A percentile compares a stretch with the other conserved stretches of the same genome.
Conservation (phyloP, 2,329 filamentous ascomycete genomes). For the Hysterium pulicare region DNA sequence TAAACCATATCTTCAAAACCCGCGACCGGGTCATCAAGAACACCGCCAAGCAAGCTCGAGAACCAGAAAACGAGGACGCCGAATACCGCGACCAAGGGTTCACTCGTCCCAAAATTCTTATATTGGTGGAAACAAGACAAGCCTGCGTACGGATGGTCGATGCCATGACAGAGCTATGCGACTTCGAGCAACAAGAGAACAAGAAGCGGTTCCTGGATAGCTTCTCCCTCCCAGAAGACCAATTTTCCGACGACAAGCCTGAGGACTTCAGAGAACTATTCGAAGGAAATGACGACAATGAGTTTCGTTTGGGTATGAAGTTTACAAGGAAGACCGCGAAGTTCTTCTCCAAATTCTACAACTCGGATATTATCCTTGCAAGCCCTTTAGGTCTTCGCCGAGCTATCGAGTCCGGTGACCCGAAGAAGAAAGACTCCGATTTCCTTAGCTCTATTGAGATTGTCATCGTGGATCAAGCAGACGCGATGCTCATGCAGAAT, state of each 20-base stretch:
- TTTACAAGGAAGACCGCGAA: slow-evolving; percentile 96
- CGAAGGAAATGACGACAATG: slow-evolving; percentile 92
- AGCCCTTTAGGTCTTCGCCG: slow-evolving; percentile 87
- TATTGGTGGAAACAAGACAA: slow-evolving; percentile 84
- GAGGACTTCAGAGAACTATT: slow-evolving; percentile 88
- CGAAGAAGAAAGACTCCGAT: slow-evolving; percentile 71
- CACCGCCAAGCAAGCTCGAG: slow-evolving; percentile 71
- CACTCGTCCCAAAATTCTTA: slow-evolving; percentile 87
- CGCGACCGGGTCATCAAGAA: slow-evolving; percentile 91
- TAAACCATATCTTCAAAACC: slow-evolving; percentile 93
- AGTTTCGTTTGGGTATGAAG: slow-evolving; percentile 93
- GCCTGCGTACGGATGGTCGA: slow-evolving; percentile 77
- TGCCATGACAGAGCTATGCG: slow-evolving; percentile 69
- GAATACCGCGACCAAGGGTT: slow-evolving; percentile 92
- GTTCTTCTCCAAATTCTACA: slow-evolving; percentile 93
- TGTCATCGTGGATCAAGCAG: slow-evolving; percentile 84
- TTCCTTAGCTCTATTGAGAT: slow-evolving; percentile 93
- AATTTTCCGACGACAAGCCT: slow-evolving; percentile 70
- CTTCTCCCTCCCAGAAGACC: slow-evolving; percentile 67
- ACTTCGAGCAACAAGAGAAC: slow-evolving; percentile 91
- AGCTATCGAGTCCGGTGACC: slow-evolving; percentile 76
- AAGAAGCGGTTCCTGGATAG: slow-evolving; percentile 85
- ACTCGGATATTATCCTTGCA: slow-evolving; percentile 89
- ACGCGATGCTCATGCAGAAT: slow-evolving; percentile 94
- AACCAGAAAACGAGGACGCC: slow-evolving; percentile 57